Conservation (phyloP, 2,329 filamentous ascomycete genomes). For the Venturia asperata region DNA sequence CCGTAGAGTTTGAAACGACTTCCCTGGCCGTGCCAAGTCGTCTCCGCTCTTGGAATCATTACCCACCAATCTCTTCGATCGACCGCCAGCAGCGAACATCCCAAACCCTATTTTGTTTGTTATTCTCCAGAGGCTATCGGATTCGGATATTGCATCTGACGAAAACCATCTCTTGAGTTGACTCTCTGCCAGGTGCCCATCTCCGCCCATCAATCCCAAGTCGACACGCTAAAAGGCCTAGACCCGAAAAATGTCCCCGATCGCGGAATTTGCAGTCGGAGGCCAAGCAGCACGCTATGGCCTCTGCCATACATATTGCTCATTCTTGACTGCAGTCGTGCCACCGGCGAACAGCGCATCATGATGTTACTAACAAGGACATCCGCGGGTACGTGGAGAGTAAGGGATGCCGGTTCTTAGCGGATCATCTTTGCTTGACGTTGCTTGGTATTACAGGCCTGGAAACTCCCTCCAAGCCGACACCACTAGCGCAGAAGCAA, state of each 20-base stretch:
- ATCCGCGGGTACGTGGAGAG: background rate
- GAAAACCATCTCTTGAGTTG: background rate
- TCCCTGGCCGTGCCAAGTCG: background rate
- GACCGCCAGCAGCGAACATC: background rate
- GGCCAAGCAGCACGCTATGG: background rate
- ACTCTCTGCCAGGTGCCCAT: background rate
- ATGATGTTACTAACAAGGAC: background rate
- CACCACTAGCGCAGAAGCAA: background rate
- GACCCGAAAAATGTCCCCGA: background rate
- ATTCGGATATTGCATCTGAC: background rate
- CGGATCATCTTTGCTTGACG: slow-evolving; percentile 5
- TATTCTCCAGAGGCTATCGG: background rate
- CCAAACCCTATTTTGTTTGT: background rate
- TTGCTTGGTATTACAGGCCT: slow-evolving; percentile 2
- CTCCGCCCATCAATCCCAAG: background rate
- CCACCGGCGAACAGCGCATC: background rate
- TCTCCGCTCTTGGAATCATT: slow-evolving; percentile 2
- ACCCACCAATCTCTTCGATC: background rate
- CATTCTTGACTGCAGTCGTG: background rate
- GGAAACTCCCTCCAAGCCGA: background rate
- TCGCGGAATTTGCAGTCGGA: background rate
- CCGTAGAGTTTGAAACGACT: background rate
- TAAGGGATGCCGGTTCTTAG: background rate
- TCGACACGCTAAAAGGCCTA: background rate
- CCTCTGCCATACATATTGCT: slow-evolving; percentile 9